Evolutionary conservation across 2,329 filamentous ascomycete species (phyloP), one percentile per base, ranked within the genome.

Genomic region (Alternaria infectoria): DNA sequence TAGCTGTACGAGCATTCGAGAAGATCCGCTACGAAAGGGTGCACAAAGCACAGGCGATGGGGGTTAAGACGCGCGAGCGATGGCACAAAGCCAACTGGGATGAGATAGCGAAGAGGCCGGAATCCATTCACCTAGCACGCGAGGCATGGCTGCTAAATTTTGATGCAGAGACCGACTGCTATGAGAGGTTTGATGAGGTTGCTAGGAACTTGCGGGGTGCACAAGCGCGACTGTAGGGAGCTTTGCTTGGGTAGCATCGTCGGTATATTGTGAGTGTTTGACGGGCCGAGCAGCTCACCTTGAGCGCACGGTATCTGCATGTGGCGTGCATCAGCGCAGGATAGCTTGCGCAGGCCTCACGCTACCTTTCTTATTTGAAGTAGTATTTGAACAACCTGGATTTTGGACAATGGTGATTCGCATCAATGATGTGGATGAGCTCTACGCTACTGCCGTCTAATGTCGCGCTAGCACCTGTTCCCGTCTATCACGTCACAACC

Each of bases 11-110:
- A 19, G 73, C 74, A 7, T 77, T 79, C 60, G 76, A 77, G 43
- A 74, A 75, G 28, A 71, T 81, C 6, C 64, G 74, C n/a, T 76
- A 74, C 36, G 69, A 72, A 45, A 71, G 75, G 28, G 75, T 75
- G 3, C 69, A 74, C 49, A 66, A 68, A 56, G 74, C 74, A 43
- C 73, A 77, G 59, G 68, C 72, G 17, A 74, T 66, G 12, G 73
- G 74, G 9, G 68, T 76, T 13, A 74, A 73, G 62, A 75, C 71
- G 5, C 67, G 76, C 26, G 74, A 78, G 47, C 69, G 66, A 52
- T 76, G 69, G 70, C 73, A 77, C 59, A 72, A 75, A 44, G 71
- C 74, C 4, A 71, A 78, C 51, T 77, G 74, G 72, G 67, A 74
- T 40, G 61, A 68, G 21, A 69, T 76, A 43, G 56, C 47, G 17